These are phyloP conservation scores for Fibroporia radiculosa DNA, from an alignment of 768 basidiomycete species.

Conservation along the genomic window DNA sequence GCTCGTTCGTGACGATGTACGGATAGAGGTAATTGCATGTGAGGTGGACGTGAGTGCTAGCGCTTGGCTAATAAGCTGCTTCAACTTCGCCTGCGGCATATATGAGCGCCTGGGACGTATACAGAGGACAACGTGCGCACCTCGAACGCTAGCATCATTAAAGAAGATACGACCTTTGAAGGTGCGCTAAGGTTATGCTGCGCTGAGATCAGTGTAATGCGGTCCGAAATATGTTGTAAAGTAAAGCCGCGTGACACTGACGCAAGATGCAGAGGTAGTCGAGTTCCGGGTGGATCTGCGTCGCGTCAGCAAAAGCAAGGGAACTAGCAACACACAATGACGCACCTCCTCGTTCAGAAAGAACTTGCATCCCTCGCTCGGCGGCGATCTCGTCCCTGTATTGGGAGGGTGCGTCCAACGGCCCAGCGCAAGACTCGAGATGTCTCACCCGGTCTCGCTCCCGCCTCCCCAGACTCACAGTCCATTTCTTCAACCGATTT, in stretches of 20 bases:
- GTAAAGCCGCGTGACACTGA: conserved; percentile 67
- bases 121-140: conserved; percentile 27
- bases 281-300: conserved; percentile 62
- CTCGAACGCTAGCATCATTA: conserved; percentile 76
- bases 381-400: conserved; percentile 60
- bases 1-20: conserved; percentile 39
- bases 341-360: conserved; percentile 61
- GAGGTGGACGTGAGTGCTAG: conserved; percentile 71
- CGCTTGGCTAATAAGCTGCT: conserved; percentile 77
- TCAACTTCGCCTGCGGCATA: conserved; percentile 59
- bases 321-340: background rate
- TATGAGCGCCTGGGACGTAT: conserved; percentile 1
- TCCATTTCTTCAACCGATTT: conserved; percentile 64
- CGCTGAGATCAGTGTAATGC: conserved; percentile 74
- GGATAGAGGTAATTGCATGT: conserved; percentile 69
- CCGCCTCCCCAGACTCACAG: conserved; percentile 59
- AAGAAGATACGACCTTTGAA: conserved; percentile 51
- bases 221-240: conserved; percentile 68
- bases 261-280: conserved; percentile 65
- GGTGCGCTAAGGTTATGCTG: conserved; percentile 65
- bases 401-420: conserved; percentile 36
- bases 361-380: conserved; percentile 59
- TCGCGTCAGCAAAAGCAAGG: background rate
- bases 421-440: conserved; percentile 35
- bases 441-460: conserved; percentile 66